phyloP scores from a whole-genome alignment of 2,329 filamentous ascomycete species.

The Phialophora chinensis region DNA sequence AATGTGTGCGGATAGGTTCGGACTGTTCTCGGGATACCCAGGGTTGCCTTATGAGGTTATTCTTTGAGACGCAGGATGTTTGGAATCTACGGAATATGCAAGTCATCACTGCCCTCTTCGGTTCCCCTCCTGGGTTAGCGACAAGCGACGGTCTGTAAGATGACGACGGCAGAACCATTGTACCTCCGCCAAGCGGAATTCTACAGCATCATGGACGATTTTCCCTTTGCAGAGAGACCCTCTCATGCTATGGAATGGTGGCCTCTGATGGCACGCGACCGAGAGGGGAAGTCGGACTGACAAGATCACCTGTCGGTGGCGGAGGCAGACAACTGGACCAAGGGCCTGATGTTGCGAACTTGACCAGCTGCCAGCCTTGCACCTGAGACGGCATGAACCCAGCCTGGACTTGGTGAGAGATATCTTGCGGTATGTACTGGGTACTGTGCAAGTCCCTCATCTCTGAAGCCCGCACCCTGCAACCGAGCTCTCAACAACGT shows the following conservation, averaged over 20 bases:
- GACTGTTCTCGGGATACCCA: background rate
- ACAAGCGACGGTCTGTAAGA: background rate
- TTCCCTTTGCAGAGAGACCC: too few species aligned
- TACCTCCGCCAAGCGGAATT: too few species aligned
- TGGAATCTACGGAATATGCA: background rate
- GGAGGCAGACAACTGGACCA: background rate
- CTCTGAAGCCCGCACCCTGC: too few species aligned
- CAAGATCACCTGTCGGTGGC: background rate
- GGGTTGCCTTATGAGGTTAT: background rate
- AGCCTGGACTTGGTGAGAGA: background rate
- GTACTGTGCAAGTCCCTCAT: background rate
- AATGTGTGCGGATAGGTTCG: background rate
- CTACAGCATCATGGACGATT: too few species aligned
- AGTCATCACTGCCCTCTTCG: background rate
- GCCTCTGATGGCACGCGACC: too few species aligned
- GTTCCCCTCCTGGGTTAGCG: background rate
- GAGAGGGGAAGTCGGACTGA: too few species aligned
- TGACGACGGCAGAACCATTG: too few species aligned
- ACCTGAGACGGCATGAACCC: background rate
- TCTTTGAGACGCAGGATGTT: background rate
- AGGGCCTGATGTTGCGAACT: background rate
- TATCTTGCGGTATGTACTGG: background rate
- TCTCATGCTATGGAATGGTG: too few species aligned
- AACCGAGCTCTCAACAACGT: background rate
- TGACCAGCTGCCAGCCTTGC: background rate